Base-by-base conservation (phyloP, 2,329 filamentous ascomycete species). In the Colletotrichum incanum region DNA sequence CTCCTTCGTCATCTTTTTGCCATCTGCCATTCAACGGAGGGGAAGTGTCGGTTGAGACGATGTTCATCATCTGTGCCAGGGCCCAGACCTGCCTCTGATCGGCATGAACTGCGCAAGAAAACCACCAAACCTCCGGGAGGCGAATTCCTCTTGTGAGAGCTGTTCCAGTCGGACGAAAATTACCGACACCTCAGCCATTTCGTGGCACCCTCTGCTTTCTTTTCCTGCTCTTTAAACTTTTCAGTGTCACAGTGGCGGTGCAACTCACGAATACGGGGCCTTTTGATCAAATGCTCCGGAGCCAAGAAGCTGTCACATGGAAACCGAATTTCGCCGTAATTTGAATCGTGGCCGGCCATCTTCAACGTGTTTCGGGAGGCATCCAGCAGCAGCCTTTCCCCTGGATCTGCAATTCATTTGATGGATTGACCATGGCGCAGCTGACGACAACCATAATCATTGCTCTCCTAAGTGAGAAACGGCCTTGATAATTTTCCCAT, bases 1-100 rank as follows among this genome's bases (percentile, higher is more conserved):
- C 45, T 39, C 62, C 28, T 28, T 66, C 62, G 56, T 71, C 68
- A 71, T 67, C 34, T 55, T 70, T 65, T 11, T 63, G 54, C 54
- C 62, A 59, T 41, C 20, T 31, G 11, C 31, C 50, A 68, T 64
- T 56, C 41, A 37, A 31, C 34, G 50, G 18, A n/a, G n/a, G 18
- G 49, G 34, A n/a, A 43, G 3, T 6, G 43, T 31, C 43, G 41
- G 50, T 50, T 58, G 43, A 58, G 61, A 37, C 60, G 59, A 41
- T 16, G 43, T 45, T 26, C 26, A 69, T 52, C 61, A 56, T 26
- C 52, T 67, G 59, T 64, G 43, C 66, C 41, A 23, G 0, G 60
- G 60, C 55, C 66, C 26, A 65, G 59, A 31, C 41, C 65, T 56
- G 50, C 52, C 31, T 54, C 52, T 34, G 66, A 69, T 58, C 52